Conservation (phyloP, 331 rosid genomes). For the Ulmus americana region DNA sequence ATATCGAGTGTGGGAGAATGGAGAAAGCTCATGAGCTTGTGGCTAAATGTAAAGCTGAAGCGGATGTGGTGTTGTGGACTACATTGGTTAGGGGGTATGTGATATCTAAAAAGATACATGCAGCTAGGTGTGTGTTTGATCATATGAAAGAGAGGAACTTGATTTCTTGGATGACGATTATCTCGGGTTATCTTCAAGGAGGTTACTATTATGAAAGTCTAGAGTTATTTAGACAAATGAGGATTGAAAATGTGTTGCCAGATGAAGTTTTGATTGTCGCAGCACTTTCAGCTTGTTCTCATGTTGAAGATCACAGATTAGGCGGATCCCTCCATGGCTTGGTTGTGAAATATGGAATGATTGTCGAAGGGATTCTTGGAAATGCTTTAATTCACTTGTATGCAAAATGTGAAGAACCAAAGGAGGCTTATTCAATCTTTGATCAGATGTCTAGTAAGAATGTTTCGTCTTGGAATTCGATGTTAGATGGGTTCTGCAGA, state of each 20-base stretch:
- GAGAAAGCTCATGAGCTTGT: slow-evolving; percentile 24
- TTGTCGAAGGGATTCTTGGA: slow-evolving; percentile 26
- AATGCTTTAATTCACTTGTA: slow-evolving; percentile 25
- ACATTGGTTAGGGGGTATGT: slow-evolving; percentile 23
- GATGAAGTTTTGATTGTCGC: slow-evolving; percentile 27
- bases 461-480: slow-evolving; percentile 26
- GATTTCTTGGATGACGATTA: slow-evolving; percentile 29
- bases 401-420: slow-evolving; percentile 21
- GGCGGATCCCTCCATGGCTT: slow-evolving; percentile 24
- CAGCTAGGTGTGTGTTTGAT: slow-evolving; percentile 25
- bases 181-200: slow-evolving; percentile 27
- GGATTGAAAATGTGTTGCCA: slow-evolving; percentile 1
- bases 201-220: slow-evolving; percentile 15
- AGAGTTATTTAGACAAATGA: slow-evolving; percentile 24
- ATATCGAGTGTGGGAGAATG: slow-evolving; percentile 28
- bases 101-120: slow-evolving; percentile 13
- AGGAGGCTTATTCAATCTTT: slow-evolving; percentile 23
- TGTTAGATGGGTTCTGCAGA: slow-evolving; percentile 31
- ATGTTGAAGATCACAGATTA: slow-evolving; percentile 7
- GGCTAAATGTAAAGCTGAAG: not conserved
- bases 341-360: slow-evolving; percentile 22
- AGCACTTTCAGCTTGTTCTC: slow-evolving; percentile 24
- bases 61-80: slow-evolving; percentile 25
- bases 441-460: slow-evolving; percentile 15
- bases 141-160: slow-evolving; percentile 23